These are phyloP conservation scores for Dalechampia spathulata DNA, from an alignment of 441 rosid species.

Conservation along the genomic window DNA sequence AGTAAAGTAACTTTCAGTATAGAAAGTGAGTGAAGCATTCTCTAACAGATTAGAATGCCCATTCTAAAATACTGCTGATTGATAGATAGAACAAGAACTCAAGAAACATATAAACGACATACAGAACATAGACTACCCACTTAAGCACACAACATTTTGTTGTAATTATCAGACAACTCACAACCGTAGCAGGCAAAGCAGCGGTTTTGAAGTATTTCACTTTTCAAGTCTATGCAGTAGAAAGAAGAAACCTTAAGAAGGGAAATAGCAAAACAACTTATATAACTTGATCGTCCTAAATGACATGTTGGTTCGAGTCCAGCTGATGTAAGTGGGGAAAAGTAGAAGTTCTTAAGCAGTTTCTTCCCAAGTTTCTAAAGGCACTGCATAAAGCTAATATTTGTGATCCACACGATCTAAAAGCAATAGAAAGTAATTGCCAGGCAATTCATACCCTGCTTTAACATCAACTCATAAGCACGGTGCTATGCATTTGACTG, in stretches of 20 bases:
- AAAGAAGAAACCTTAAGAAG: not conserved
- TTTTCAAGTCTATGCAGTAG: not conserved
- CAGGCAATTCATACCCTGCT: not conserved
- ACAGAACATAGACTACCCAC: not conserved
- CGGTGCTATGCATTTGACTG: not conserved
- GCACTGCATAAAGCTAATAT: not conserved
- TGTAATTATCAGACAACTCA: not conserved
- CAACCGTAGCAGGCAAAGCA: not conserved
- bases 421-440: too few species aligned
- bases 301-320: not conserved
- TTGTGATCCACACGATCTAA: not conserved
- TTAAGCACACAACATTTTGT: not conserved
- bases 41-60: constrained; percentile 13
- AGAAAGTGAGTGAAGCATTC: not conserved
- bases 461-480: not conserved
- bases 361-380: not conserved
- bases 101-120: not conserved
- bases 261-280: constrained; percentile 4
- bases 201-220: not conserved
- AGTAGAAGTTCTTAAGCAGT: not conserved
- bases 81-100: not conserved
- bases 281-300: not conserved
- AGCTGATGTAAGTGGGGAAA: too few species aligned
- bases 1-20: not conserved
- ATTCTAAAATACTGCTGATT: not conserved